phyloP scores from a whole-genome alignment of 495 filamentous ascomycete genomes.

The Coniosporium apollinis region DNA sequence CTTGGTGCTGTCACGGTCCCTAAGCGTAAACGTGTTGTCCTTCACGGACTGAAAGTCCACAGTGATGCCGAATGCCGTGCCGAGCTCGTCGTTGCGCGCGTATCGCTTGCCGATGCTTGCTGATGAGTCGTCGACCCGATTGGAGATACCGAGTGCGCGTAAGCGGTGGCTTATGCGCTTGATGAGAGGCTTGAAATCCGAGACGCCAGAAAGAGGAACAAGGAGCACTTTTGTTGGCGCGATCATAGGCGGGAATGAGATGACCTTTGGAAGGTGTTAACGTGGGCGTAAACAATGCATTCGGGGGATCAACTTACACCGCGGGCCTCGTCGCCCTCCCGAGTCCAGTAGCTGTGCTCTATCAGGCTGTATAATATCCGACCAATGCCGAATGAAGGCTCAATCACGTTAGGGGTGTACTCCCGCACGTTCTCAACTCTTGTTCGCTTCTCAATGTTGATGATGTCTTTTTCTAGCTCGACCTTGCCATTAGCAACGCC shows the following conservation, averaged over 20 bases:
- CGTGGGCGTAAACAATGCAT: slow-evolving; percentile 1
- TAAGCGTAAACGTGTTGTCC: slow-evolving; percentile 49
- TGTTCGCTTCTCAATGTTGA: slow-evolving; percentile 54
- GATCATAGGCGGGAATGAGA: slow-evolving; percentile 48
- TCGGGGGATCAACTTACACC: slow-evolving; percentile 32
- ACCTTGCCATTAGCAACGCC: slow-evolving; percentile 47
- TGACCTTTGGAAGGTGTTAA: slow-evolving; percentile 26
- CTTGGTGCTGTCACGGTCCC: slow-evolving; percentile 49
- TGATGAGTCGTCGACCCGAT: slow-evolving; percentile 46
- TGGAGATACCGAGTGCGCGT: slow-evolving; percentile 40
- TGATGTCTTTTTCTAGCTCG: slow-evolving; percentile 51
- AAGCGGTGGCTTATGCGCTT: slow-evolving; percentile 38
- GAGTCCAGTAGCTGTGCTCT: slow-evolving; percentile 66
- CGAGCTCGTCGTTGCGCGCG: slow-evolving; percentile 49
- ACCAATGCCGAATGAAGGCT: slow-evolving; percentile 75
- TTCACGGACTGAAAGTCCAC: slow-evolving; percentile 54
- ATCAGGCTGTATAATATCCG: slow-evolving; percentile 62
- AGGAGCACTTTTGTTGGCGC: slow-evolving; percentile 56
- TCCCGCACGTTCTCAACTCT: slow-evolving; percentile 53
- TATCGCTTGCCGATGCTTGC: slow-evolving; percentile 55
- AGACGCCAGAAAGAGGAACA: slow-evolving; percentile 44
- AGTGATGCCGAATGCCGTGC: slow-evolving; percentile 49
- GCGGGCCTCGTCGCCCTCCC: slow-evolving; percentile 44
- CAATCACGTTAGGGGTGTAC: slow-evolving; percentile 71
- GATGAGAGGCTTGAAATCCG: slow-evolving; percentile 40